Evolutionary conservation across 2,329 filamentous ascomycete species (phyloP).

Genomic region (Paramyrothecium sp.): DNA sequence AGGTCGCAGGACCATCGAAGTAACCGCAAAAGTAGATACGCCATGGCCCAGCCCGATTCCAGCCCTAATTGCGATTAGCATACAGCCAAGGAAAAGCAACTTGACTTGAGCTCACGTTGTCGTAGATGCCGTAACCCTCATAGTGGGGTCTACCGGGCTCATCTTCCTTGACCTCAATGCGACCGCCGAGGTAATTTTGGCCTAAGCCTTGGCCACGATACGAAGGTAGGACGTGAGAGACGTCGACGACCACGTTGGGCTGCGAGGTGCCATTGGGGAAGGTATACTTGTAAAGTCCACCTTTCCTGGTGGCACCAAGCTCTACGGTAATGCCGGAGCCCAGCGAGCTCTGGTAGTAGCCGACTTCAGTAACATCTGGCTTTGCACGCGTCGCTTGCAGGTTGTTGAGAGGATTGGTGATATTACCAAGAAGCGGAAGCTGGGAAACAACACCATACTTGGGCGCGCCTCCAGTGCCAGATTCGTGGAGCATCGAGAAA

Average conservation of each 20-base stretch:
- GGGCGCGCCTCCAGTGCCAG: slow-evolving; percentile 66
- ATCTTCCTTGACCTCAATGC: slow-evolving; percentile 49
- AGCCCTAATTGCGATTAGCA: slow-evolving; percentile 37
- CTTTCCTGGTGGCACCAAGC: slow-evolving; percentile 53
- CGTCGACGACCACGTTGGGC: slow-evolving; percentile 58
- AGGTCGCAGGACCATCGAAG: slow-evolving; percentile 48
- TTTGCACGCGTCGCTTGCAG: slow-evolving; percentile 53
- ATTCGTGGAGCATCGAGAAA: slow-evolving; percentile 65
- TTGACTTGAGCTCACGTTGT: slow-evolving; percentile 44
- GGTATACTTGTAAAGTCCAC: slow-evolving; percentile 59
- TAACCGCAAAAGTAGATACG: slow-evolving; percentile 62
- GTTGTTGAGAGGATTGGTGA: slow-evolving; percentile 55
- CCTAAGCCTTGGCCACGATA: slow-evolving; percentile 58
- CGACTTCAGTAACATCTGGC: slow-evolving; percentile 53
- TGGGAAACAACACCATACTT: slow-evolving; percentile 68
- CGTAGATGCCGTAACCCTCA: slow-evolving; percentile 59
- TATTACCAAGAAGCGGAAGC: slow-evolving; percentile 49
- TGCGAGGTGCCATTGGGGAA: slow-evolving; percentile 43
- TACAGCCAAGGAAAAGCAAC: not conserved
- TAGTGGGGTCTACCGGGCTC: slow-evolving; percentile 43
- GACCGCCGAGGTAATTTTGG: slow-evolving; percentile 62
- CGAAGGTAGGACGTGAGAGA: slow-evolving; percentile 64
- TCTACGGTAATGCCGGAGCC: slow-evolving; percentile 56
- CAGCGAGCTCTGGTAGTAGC: slow-evolving; percentile 59
- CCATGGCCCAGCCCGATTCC: slow-evolving; percentile 64